Evolutionary conservation across 2,329 filamentous ascomycete genomes (phyloP), one percentile per base, ranked within the genome.

Genomic region (Ophiostoma novo-ulmi): DNA sequence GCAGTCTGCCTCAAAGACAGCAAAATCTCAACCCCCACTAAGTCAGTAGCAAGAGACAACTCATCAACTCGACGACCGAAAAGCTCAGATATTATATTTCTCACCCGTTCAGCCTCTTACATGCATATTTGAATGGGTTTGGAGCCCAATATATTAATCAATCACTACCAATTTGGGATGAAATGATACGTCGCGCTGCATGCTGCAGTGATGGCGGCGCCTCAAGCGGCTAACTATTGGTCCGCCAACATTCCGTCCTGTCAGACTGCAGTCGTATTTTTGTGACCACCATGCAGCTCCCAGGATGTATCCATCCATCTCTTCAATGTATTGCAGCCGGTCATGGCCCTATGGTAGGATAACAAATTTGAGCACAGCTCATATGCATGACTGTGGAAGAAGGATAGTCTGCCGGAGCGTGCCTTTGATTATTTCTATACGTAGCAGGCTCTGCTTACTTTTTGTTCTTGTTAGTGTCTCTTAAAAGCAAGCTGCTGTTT

Each of bases 211-310:
- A 61, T 61, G 58, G 58, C 20, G 36, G 20, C 63, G 31, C 20
- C 35, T 38, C 10, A 17, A n/a, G 63, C 63, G 35, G 63, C 17
- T 65, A 65, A 17, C 14, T 65, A 65, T 38, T 65, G 35, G 63
- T 26, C 63, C 58, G 14, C 26, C 58, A 61, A 3, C 22, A 7
- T 20, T 61, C 26, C 58, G 26, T 31, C 26, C 26, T 61, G 36
- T 65, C 26, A 64, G 17, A 64, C 35, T 64, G 61, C 17, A 26
- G 35, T 38, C 17, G 36, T 20, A 38, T 39, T 65, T 22, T 17
- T 39, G 55, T 22, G n/a, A 22, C 14, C 52, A 36, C 58, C n/a
- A 61, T 61, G 58, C 26, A 61, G 58, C 13, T 61, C 26, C 13
- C 22, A 35, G 22, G 26, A 17, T 35, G 13, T 17, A 3, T 31